These are phyloP conservation scores for Dactylonectria macrodidyma DNA, from an alignment of 2,329 filamentous ascomycete genomes.

Conservation along the genomic window DNA sequence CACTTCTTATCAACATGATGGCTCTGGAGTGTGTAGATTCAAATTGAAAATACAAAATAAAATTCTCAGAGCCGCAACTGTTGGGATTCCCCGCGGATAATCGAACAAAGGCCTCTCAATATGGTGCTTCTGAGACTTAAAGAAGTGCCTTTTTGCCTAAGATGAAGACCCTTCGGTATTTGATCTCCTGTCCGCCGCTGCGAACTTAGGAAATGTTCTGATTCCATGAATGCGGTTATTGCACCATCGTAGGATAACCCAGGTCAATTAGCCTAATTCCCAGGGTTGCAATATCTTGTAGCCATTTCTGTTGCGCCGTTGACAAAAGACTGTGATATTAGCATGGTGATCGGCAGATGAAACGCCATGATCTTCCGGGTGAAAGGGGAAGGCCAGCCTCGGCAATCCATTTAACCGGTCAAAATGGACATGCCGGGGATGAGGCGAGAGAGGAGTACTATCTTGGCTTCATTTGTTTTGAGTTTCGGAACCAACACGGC, in stretches of 20 bases:
- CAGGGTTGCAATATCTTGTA: background rate
- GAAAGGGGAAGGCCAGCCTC: background rate
- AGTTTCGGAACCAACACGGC: background rate
- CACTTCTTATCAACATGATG: background rate
- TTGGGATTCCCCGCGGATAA: background rate
- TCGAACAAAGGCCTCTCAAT: too few species aligned
- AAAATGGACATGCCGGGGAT: conserved; percentile 40
- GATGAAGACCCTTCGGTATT: background rate
- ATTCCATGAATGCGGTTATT: background rate
- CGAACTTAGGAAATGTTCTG: background rate
- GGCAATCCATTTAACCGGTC: background rate
- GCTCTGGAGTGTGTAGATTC: background rate
- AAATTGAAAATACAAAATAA: background rate
- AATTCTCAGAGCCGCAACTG: background rate
- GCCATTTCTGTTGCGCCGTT: background rate
- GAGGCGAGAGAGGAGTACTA: conserved; percentile 41
- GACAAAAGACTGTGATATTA: background rate
- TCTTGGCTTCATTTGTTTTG: background rate
- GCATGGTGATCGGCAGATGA: background rate
- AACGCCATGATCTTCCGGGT: background rate
- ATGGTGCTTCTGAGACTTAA: too few species aligned
- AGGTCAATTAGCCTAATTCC: background rate
- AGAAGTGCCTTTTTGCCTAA: too few species aligned
- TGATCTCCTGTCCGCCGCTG: background rate
- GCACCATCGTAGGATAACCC: background rate